Evolutionary conservation across 2,329 filamentous ascomycete genomes (phyloP).

Genomic region (Colletotrichum trifolii): DNA sequence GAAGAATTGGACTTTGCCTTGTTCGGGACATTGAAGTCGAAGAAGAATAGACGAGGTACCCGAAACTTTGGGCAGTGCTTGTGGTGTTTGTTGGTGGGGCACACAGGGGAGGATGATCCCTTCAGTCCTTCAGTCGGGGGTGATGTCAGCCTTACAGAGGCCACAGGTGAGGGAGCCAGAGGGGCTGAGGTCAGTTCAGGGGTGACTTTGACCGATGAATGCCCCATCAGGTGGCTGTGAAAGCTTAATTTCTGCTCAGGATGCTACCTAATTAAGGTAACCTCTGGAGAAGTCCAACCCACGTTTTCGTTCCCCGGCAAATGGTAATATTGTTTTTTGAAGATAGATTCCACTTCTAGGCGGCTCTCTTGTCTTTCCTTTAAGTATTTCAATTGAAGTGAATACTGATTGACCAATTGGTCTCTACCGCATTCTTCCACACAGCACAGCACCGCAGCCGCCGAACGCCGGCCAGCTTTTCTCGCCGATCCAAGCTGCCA

Average conservation of each 20-base stretch:
- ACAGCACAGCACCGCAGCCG: not conserved
- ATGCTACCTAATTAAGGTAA: too few relatives aligned
- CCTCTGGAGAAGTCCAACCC: too few relatives aligned
- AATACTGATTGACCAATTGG: not conserved
- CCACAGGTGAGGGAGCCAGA: not conserved
- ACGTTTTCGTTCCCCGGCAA: not conserved
- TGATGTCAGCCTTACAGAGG: not conserved
- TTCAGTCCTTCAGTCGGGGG: not conserved
- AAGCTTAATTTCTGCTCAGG: constrained; percentile 11
- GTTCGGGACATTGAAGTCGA: too few relatives aligned
- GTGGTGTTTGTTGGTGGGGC: too few relatives aligned
- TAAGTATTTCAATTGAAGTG: not conserved
- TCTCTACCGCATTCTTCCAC: not conserved
- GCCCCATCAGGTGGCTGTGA: not conserved
- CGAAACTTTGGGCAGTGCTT: too few relatives aligned
- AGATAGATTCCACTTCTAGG: constrained; percentile 16
- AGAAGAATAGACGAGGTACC: too few relatives aligned
- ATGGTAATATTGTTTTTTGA: not conserved
- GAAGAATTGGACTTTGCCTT: too few relatives aligned
- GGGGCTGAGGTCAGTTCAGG: not conserved
- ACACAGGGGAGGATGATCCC: too few relatives aligned
- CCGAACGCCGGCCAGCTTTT: not conserved
- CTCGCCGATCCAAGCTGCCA: not conserved
- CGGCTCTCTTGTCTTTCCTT: not conserved
- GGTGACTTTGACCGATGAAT: not conserved